These are phyloP conservation scores for Chlorencoelia australis DNA, from an alignment of 2,329 filamentous ascomycete species.

Conservation along the genomic window DNA sequence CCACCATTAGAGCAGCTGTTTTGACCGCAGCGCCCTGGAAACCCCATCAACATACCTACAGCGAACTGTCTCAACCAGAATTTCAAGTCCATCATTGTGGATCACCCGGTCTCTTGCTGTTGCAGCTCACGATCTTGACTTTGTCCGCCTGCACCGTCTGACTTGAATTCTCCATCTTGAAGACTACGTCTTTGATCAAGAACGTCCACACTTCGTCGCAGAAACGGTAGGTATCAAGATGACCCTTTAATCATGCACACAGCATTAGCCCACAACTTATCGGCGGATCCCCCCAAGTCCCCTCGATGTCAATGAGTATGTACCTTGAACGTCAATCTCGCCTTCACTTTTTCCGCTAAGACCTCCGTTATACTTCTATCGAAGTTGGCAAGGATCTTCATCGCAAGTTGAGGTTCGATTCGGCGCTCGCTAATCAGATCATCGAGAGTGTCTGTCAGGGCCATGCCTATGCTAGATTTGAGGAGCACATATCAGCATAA, in stretches of 20 bases:
- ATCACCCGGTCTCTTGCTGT: slow-evolving; percentile 70
- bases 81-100: slow-evolving; percentile 29
- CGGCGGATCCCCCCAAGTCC: neutral
- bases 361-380: slow-evolving; percentile 89
- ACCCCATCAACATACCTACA: too few species aligned
- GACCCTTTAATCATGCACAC: slow-evolving; percentile 63
- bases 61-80: too few species aligned
- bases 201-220: slow-evolving; percentile 99
- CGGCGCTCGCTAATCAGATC: slow-evolving; percentile 88
- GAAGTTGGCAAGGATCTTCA: slow-evolving; percentile 96
- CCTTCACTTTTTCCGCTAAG: slow-evolving; percentile 84
- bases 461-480: slow-evolving; percentile 68
- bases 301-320: slow-evolving; percentile 17
- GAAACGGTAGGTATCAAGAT: slow-evolving; percentile 96
- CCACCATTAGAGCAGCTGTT: too few species aligned
- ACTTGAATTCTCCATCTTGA: slow-evolving; percentile 79
- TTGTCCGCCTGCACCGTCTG: slow-evolving; percentile 72
- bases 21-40: too few species aligned
- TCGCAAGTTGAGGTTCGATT: slow-evolving; percentile 95
- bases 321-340: slow-evolving; percentile 91
- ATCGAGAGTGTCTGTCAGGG: slow-evolving; percentile 93
- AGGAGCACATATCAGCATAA: slow-evolving; percentile 24
- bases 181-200: slow-evolving; percentile 96
- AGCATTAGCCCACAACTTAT: slow-evolving; percentile 13
- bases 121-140: slow-evolving; percentile 98